phyloP scores from a whole-genome alignment of 495 filamentous ascomycete genomes.

The Sphaerosporella brunnea region DNA sequence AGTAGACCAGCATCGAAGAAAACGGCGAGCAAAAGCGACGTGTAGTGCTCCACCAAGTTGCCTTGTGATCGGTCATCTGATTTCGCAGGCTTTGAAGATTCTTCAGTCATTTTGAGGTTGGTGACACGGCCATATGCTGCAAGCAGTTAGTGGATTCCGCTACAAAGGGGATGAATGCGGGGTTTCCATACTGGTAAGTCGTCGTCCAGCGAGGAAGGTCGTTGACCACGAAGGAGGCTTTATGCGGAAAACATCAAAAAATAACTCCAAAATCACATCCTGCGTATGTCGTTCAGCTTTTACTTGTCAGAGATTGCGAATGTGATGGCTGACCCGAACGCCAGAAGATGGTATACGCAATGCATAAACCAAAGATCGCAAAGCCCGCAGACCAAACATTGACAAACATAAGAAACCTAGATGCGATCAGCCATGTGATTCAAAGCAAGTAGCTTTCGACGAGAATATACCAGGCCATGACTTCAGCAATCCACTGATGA shows the following conservation, averaged over 20 bases:
- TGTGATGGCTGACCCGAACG: slow-evolving; percentile 17
- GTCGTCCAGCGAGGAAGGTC: slow-evolving; percentile 78
- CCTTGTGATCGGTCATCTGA: slow-evolving; percentile 48
- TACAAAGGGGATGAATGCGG: not conserved
- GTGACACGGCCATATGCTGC: slow-evolving; percentile 67
- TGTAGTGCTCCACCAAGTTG: slow-evolving; percentile 83
- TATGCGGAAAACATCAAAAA: slow-evolving; percentile 82
- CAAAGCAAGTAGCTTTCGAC: no score
- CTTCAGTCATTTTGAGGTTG: slow-evolving; percentile 51
- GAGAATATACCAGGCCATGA: slow-evolving; percentile 82
- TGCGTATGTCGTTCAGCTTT: no score
- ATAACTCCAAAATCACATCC: slow-evolving; percentile 51
- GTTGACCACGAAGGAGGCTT: slow-evolving; percentile 93
- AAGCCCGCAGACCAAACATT: slow-evolving; percentile 65
- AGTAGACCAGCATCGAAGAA: slow-evolving; percentile 70
- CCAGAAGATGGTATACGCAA: slow-evolving; percentile 26
- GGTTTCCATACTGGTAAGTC: slow-evolving; percentile 47
- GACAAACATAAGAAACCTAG: slow-evolving; percentile 59
- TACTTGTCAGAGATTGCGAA: no score
- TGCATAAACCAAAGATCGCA: slow-evolving; percentile 48
- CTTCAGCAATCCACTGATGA: slow-evolving; percentile 70
- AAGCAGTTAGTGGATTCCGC: slow-evolving; percentile 9
- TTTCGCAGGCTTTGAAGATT: slow-evolving; percentile 28
- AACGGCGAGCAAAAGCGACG: slow-evolving; percentile 68
- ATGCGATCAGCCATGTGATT: slow-evolving; percentile 3